Conservation (phyloP, 768 basidiomycete genomes). For the Lactarius hatsudake region DNA sequence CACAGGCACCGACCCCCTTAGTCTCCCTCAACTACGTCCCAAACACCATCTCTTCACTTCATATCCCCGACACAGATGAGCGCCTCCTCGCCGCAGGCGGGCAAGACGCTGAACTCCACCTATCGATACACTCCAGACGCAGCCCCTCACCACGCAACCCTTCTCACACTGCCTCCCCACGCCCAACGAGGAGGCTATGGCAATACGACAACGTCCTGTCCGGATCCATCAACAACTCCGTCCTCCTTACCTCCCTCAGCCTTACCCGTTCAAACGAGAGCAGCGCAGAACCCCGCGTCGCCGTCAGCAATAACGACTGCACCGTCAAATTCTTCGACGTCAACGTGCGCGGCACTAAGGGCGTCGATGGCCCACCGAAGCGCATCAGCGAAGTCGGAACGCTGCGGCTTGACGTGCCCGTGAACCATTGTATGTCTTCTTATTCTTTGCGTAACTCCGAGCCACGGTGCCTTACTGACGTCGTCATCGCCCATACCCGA, state of each 20-base stretch:
- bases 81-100: constrained; percentile 75
- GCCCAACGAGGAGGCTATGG: constrained; percentile 41
- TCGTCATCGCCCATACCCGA: constrained; percentile 15
- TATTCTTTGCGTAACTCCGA: neutral
- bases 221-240: constrained; percentile 82
- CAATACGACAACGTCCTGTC: constrained; percentile 50
- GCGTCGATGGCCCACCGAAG: constrained; percentile 38
- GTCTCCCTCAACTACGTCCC: constrained; percentile 57
- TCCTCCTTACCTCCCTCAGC: constrained; percentile 61
- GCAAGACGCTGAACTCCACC: constrained; percentile 67
- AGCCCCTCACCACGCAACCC: constrained; percentile 19
- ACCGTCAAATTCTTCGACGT: constrained; percentile 80
- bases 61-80: constrained; percentile 48
- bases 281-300: constrained; percentile 70
- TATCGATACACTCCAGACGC: constrained; percentile 46
- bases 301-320: constrained; percentile 84
- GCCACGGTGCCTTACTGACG: neutral
- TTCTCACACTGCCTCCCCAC: constrained; percentile 8
- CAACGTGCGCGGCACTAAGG: constrained; percentile 44
- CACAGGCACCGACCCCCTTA: constrained; percentile 42
- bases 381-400: constrained; percentile 50
- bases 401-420: constrained; percentile 60
- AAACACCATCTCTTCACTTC: constrained; percentile 60
- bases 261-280: constrained; percentile 59
- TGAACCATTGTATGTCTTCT: constrained; percentile 73